Base-by-base conservation (phyloP, 83 land plant genomes). In the Diphasiastrum complanatum region DNA sequence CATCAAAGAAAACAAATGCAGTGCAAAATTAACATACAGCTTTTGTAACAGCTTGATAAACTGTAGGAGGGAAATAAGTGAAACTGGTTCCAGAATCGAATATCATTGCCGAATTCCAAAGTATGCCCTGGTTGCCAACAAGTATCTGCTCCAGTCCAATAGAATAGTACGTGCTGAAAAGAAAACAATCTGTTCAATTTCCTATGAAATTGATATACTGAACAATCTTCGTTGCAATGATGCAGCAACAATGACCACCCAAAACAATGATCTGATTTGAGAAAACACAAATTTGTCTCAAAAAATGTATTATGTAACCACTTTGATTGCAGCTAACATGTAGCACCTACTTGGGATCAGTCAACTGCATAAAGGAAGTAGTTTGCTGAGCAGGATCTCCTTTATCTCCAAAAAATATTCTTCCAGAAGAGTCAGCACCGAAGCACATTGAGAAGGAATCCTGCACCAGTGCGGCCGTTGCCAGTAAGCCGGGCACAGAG, bases 1-100 rank as follows among this genome's bases (percentile, higher is more conserved):
- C n/a, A n/a, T n/a, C n/a, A n/a, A n/a, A n/a, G n/a, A n/a, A n/a
- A n/a, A n/a, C n/a, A n/a, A n/a, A n/a, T n/a, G n/a, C n/a, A n/a
- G n/a, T n/a, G n/a, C n/a, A n/a, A n/a, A n/a, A n/a, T n/a, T n/a
- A 38, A 38, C 43, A 8, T 79, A 87, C 93, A 77, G 80, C 85
- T 26, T 31, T 0, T 27, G 71, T 70, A 43, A 87, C 68, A 34
- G 11, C 69, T 18, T 82, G 51, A 65, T 73, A 87, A 0, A 67
- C 75, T 56, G 65, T 73, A 1, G 49, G 33, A 16, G 93, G 93
- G 48, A 85, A 64, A 72, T 54, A 79, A 32, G 86, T 85, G 61
- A 85, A 85, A 19, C 85, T 81, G 27, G 86, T 70, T 11, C 90
- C 90, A 56, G 80, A 82, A 61, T 85, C 90, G 48, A 85, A 60